Evolutionary conservation across 2,329 filamentous ascomycete genomes (phyloP), one percentile per base, ranked within the genome.

Genomic region (Dissoconium aciculare): DNA sequence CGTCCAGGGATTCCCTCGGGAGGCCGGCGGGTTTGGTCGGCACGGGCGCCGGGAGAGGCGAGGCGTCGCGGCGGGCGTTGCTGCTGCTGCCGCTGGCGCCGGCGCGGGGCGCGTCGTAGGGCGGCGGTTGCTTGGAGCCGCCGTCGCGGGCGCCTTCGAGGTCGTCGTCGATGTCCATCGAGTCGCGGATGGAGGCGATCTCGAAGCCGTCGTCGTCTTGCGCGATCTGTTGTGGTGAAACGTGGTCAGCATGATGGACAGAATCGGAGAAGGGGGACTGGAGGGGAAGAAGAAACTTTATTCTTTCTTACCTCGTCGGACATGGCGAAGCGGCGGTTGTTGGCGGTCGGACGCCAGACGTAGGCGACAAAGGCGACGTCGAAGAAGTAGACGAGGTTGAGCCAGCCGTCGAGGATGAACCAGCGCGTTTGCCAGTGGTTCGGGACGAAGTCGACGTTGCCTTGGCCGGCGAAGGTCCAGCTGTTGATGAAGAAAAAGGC

Each of bases 161-260:
- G 35, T 44, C 56, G 32, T 73, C 69, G 8, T 23, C 19, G 34
- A 77, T 70, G 44, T 79, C 75, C 12, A 78, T 59, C 0, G 68
- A 73, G 43, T 82, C 80, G 30, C 82, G 83, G 39, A 98, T 78
- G 34, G 89, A 89, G 28, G 80, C 80, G 52, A 98, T 91, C 52
- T 95, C 89, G 53, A 98, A 98, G 19, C 89, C 89, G 51, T 95
- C 87, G 46, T 98, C 89, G 48, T 98, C 89, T 69, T 95, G 89
- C 3, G 89, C 87, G 51, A 98, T 78, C 71, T 76, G 38, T 28
- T 4, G 8, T 11, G 15, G 4, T 11, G 19, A 23, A n/a, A n/a
- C n/a, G n/a, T n/a, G n/a, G n/a, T n/a, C n/a, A n/a, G n/a, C n/a
- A n/a, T n/a, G n/a, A n/a, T n/a, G n/a, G n/a, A n/a, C n/a, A n/a